Evolutionary conservation across 306 rosid species (phyloP), one percentile per base, ranked within the genome.

Genomic region (Argentina anserina): DNA sequence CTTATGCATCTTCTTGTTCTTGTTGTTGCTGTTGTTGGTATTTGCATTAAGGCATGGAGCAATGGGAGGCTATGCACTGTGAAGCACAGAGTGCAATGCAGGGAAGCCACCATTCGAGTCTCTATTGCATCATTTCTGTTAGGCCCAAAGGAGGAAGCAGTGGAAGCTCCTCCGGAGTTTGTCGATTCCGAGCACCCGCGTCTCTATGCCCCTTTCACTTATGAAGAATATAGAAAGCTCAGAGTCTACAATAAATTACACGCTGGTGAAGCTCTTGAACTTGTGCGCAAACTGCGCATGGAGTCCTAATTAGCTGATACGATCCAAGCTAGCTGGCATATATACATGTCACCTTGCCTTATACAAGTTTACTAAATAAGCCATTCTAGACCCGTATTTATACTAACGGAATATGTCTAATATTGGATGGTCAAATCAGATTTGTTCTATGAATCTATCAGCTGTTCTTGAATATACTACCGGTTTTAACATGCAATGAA

Each of bases 11-110:
- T 36, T n/a, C n/a, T n/a, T n/a, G n/a, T n/a, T n/a, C n/a, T n/a
- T n/a, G n/a, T n/a, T n/a, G n/a, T n/a, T 25, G 1, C 15, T 18
- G 33, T 6, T 31, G 34, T 21, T 33, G 36, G 43, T 55, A 6
- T 25, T 33, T 28, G 23, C 15, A 18, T 43, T 0, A 55, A 75
- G 87, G 76, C 56, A 36, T 87, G 96, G 96, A 90, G 93, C 85
- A 90, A 87, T 55, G 91, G 91, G 71, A 87, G 86, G 69, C 67
- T 87, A 71, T 62, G 55, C 81, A 84, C 74, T 70, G 66, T 83
- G 82, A 84, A 61, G 84, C 96, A 87, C 53, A 77, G 86, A 53
- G 92, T 87, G 1, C 74, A 77, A 70, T 87, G 96, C 83, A 76
- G 69, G 43, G 87, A 87, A 76, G 88, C 83, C 5, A 55, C 29